Evolutionary conservation across 2,329 filamentous ascomycete species (phyloP).

Genomic region (Aspergillus vadensis): DNA sequence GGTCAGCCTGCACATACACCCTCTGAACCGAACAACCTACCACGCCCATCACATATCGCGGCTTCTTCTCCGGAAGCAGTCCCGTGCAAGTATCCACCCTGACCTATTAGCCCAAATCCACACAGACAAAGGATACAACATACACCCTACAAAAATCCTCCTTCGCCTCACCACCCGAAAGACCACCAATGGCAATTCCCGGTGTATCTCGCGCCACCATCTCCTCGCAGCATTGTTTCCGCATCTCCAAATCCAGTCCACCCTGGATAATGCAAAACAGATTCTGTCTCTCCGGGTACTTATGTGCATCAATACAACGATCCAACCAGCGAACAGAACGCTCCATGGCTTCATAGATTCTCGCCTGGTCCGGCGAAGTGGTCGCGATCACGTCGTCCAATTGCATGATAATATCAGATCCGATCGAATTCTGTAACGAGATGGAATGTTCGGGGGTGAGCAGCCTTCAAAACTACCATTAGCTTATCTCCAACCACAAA

Average conservation of each 20-base stretch:
- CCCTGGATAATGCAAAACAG: constrained; percentile 99
- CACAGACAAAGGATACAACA: constrained; percentile 4
- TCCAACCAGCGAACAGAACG: constrained; percentile 95
- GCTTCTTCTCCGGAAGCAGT: constrained; percentile 83
- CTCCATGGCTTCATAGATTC: constrained; percentile 94
- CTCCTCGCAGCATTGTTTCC: constrained; percentile 76
- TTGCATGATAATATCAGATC: constrained; percentile 99
- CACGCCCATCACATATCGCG: constrained; percentile 99
- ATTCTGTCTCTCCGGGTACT: constrained; percentile 80
- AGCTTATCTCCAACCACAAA: no score
- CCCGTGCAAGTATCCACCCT: constrained; percentile 79
- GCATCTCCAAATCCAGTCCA: constrained; percentile 83
- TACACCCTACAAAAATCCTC: constrained; percentile 83
- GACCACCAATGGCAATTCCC: constrained; percentile 91
- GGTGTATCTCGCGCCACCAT: constrained; percentile 93
- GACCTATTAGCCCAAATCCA: constrained; percentile 13
- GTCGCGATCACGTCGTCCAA: constrained; percentile 97
- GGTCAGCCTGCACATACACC: not conserved
- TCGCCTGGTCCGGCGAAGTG: constrained; percentile 81
- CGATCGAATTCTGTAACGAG: constrained; percentile 91
- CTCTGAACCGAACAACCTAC: constrained; percentile 42
- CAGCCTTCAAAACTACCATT: constrained; percentile 53
- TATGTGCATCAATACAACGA: constrained; percentile 87
- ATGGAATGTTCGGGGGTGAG: constrained; percentile 98
- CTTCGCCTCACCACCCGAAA: constrained; percentile 95